phyloP scores from a whole-genome alignment of 495 filamentous ascomycete species.

The Neurospora africana region DNA sequence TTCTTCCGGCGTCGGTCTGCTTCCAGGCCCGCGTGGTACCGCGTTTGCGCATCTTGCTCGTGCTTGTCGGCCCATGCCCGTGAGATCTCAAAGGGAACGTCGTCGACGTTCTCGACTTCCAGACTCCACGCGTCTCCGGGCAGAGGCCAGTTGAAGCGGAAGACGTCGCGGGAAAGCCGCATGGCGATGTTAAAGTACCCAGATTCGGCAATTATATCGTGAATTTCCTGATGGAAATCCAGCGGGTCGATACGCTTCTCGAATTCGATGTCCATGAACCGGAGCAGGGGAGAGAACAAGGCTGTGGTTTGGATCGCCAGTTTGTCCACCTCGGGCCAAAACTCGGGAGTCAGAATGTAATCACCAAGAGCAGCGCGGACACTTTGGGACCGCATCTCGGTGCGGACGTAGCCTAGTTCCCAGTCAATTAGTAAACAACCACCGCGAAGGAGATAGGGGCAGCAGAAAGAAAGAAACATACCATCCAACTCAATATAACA shows the following conservation, averaged over 20 bases:
- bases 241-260: background rate
- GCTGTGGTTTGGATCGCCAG: conserved; percentile 29
- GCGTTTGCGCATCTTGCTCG: conserved; percentile 6
- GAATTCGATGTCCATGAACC: conserved; percentile 23
- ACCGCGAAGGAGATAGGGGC: background rate
- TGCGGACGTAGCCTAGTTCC: conserved; percentile 32
- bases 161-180: conserved; percentile 34
- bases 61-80: conserved; percentile 7
- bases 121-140: conserved; percentile 31
- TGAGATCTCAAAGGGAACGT: conserved; percentile 21
- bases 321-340: conserved; percentile 31
- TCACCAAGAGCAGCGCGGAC: conserved; percentile 18
- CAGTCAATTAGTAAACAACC: background rate
- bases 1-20: background rate
- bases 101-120: conserved; percentile 26
- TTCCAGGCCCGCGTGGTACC: background rate
- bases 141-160: conserved; percentile 28
- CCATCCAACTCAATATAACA: conserved; percentile 28
- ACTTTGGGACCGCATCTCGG: conserved; percentile 20
- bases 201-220: conserved; percentile 33
- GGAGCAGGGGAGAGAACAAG: conserved; percentile 32
- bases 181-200: conserved; percentile 34
- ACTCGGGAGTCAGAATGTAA: conserved; percentile 23
- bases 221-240: conserved; percentile 31
- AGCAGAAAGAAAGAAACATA: conserved; percentile 8